Base-by-base conservation (phyloP, 2,329 filamentous ascomycete genomes). In the Cercospora sesami region DNA sequence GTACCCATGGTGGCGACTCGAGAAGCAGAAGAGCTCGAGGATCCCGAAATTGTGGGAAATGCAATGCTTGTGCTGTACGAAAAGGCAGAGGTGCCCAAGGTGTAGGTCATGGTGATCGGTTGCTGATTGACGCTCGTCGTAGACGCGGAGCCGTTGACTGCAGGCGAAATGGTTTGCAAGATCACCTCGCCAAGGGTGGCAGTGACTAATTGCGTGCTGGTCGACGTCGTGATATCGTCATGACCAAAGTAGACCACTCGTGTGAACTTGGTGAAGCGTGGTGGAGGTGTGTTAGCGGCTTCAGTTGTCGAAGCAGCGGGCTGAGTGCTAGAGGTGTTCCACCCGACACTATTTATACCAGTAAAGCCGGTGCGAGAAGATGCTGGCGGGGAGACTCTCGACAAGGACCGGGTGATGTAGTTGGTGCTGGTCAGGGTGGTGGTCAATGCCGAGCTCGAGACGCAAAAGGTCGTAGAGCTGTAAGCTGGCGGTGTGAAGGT, bases 391-490 rank as follows among this genome's bases (percentile, higher is more conserved):
- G 68, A 64, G 26, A 69, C 71, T 21, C 64, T 66, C 8, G 67
- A 74, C 10, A 75, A 31, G 10, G 70, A 69, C 12, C 72, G 67
- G 5, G 76, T 77, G 14, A 48, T 69, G 64, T 72, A 75, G 28
- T 64, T 64, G 3, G 75, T 77, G 69, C 74, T 76, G 16, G 71
- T 75, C 31, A 71, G 63, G 5, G 76, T 78, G 1, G 70, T 71
- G 12, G 75, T 77, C 53, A 70, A 28, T 21, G 68, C 71, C 1
- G 73, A 66, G 53, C 68, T 72, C 21, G 68, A 33, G 23, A 73
- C 65, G 68, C 72, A 75, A 62, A 71, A 76, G 4, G 69, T 64
- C 7, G 73, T 76, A 7, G 76, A 75, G n/a, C 73, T 74, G 57
- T 71, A 73, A 8, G 68, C 66, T 21, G 74, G 75, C 30, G 71